phyloP scores from a whole-genome alignment of 208 protist genomes.

The Zelonia costaricensis region DNA sequence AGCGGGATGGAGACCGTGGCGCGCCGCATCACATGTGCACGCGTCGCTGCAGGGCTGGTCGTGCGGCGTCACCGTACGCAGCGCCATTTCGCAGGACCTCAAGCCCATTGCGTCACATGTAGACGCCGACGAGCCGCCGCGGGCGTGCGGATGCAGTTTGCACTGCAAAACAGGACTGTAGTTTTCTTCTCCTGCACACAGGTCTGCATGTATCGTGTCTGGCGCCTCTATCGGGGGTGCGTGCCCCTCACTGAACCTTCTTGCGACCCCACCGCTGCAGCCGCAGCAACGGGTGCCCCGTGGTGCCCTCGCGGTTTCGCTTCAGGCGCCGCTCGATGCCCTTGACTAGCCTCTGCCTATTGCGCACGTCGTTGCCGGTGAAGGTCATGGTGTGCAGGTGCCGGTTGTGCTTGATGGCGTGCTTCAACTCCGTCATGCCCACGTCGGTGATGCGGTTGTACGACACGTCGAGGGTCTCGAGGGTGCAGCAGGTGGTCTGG shows the following conservation, averaged over 20 bases:
- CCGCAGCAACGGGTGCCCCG: conserved; percentile 1
- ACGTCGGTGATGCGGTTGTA: conserved; percentile 52
- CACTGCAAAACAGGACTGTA: no score
- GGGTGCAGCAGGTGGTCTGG: conserved; percentile 11
- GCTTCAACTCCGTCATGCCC: conserved; percentile 40
- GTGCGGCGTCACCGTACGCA: no score
- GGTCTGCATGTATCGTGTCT: no score
- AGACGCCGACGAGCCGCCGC: no score
- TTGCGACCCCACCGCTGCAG: conserved; percentile 3
- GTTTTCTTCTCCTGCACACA: no score
- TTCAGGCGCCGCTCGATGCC: conserved; percentile 34
- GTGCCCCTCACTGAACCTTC: neutral
- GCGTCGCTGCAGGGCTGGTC: no score
- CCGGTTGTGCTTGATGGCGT: conserved; percentile 53
- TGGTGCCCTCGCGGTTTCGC: conserved; percentile 31
- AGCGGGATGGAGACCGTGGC: no score
- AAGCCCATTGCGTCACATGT: no score
- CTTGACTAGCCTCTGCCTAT: conserved; percentile 13
- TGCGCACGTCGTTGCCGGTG: conserved; percentile 31
- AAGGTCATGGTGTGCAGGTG: conserved; percentile 33
- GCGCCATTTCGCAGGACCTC: no score
- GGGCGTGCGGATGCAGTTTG: no score
- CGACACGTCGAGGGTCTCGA: conserved; percentile 38
- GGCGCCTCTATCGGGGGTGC: no score
- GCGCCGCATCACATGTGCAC: no score